Percentiles rank a stretch among this genome's conserved stretches.
These are phyloP conservation scores for Hypoxylon lenormandii DNA, from an alignment of 495 filamentous ascomycete species.

Conservation along the genomic window DNA sequence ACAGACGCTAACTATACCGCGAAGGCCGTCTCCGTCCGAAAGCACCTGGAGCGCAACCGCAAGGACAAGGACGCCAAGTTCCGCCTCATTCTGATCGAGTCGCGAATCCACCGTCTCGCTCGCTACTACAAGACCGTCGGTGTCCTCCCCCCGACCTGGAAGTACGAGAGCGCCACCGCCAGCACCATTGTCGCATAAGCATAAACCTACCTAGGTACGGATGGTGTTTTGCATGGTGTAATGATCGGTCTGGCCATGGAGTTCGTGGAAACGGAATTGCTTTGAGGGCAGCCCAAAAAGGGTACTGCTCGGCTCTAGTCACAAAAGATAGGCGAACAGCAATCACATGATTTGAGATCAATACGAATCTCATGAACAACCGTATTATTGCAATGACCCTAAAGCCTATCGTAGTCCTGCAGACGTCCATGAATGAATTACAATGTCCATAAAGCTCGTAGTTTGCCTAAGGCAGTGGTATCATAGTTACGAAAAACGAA, in stretches of 20 bases:
- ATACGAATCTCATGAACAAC: conserved; percentile 35
- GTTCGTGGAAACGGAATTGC: conserved; percentile 51
- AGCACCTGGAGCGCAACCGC: conserved; percentile 99
- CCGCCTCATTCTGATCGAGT: conserved; percentile 99
- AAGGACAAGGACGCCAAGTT: conserved; percentile 99
- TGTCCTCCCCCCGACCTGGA: conserved; percentile 97
- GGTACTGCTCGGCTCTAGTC: conserved; percentile 36
- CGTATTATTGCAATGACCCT: conserved; percentile 6
- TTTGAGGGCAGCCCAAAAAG: conserved; percentile 43
- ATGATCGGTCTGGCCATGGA: conserved; percentile 48
- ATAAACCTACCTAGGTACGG: conserved; percentile 29
- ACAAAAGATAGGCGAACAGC: conserved; percentile 43
- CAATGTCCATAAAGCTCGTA: conserved; percentile 4
- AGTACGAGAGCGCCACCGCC: conserved; percentile 82
- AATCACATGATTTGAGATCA: conserved; percentile 38
- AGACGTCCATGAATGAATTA: neutral
- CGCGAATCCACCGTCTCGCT: conserved; percentile 97
- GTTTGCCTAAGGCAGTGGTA: conserved; percentile 37
- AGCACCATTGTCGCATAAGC: conserved; percentile 74
- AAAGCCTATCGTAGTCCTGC: neutral
- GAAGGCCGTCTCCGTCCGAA: conserved; percentile 96
- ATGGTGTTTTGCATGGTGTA: conserved; percentile 42
- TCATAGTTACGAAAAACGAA: conserved; percentile 31
- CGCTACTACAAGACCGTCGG: conserved; percentile 98
- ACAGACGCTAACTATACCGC: conserved; percentile 50